phyloP scores from a whole-genome alignment of 495 filamentous ascomycete species.

The Hyaloscypha finlandica region DNA sequence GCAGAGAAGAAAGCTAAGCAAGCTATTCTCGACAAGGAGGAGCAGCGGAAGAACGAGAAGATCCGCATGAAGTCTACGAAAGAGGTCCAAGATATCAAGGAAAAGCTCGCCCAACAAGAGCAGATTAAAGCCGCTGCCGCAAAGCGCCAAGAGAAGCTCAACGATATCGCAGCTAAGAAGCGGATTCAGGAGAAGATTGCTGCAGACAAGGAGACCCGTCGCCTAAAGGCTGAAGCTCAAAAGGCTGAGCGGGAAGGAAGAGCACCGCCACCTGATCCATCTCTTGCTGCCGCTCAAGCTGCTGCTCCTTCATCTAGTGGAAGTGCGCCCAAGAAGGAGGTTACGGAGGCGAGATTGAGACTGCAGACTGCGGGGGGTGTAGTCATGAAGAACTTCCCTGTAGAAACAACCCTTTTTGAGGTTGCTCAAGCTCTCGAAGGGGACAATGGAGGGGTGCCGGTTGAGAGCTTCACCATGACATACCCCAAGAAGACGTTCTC shows the following conservation, averaged over 20 bases:
- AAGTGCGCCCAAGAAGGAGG: slow-evolving; percentile 43
- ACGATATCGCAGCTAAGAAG: slow-evolving; percentile 84
- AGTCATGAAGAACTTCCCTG: slow-evolving; percentile 79
- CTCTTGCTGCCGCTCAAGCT: slow-evolving; percentile 38
- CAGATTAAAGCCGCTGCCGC: slow-evolving; percentile 83
- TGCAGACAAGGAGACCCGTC: slow-evolving; percentile 83
- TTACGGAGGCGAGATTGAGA: slow-evolving; percentile 79
- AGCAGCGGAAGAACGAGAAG: slow-evolving; percentile 91
- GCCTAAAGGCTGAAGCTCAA: slow-evolving; percentile 77
- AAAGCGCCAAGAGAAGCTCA: slow-evolving; percentile 83
- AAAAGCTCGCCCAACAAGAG: slow-evolving; percentile 84
- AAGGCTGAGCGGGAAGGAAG: slow-evolving; percentile 81
- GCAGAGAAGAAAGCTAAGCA: slow-evolving; percentile 72
- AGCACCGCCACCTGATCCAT: slow-evolving; percentile 50
- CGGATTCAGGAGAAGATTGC: slow-evolving; percentile 89
- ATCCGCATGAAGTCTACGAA: slow-evolving; percentile 83
- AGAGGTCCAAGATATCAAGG: slow-evolving; percentile 76
- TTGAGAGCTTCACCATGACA: slow-evolving; percentile 77
- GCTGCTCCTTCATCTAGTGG: slow-evolving; percentile 37
- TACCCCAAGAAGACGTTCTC: slow-evolving; percentile 85
- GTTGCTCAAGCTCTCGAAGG: slow-evolving; percentile 74
- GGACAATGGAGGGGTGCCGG: slow-evolving; percentile 50
- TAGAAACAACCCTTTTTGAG: slow-evolving; percentile 90
- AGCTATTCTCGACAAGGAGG: slow-evolving; percentile 73
- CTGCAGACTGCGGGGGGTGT: slow-evolving; percentile 76